Conservation (phyloP, 148 eudicot species). For the Fallopia convolvulus region DNA sequence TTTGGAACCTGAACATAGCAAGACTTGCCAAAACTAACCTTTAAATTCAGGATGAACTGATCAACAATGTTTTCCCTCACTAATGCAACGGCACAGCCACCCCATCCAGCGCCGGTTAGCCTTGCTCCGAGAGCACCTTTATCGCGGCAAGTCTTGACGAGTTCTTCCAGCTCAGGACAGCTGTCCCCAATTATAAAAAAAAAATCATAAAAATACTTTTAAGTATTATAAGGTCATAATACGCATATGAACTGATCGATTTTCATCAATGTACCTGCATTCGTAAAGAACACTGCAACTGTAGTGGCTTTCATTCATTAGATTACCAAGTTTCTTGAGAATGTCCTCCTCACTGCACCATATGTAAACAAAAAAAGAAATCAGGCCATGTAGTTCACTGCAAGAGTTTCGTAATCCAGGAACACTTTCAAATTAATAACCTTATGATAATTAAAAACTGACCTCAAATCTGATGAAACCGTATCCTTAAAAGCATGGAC, state of each 20-base stretch:
- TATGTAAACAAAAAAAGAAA: neutral
- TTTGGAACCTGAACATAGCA: neutral
- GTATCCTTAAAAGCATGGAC: constrained; percentile 89
- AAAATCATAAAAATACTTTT: neutral
- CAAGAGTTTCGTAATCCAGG: no score
- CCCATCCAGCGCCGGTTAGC: constrained; percentile 99
- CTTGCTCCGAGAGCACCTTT: constrained; percentile 88
- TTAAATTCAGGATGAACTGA: constrained; percentile 75
- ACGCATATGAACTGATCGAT: no score
- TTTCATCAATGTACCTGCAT: constrained; percentile 59
- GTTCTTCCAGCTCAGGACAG: constrained; percentile 92
- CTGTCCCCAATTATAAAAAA: constrained; percentile 18
- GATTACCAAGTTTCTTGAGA: constrained; percentile 88
- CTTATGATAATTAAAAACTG: constrained; percentile 11
- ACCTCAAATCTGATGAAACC: constrained; percentile 71
- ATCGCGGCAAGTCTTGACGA: constrained; percentile 58
- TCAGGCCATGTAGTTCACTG: neutral
- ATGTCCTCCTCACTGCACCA: constrained; percentile 75
- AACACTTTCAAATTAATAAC: no score
- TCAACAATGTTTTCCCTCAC: constrained; percentile 77
- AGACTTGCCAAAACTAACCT: constrained; percentile 33
- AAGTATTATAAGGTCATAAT: no score
- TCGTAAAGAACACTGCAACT: constrained; percentile 94
- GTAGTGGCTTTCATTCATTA: constrained; percentile 92
- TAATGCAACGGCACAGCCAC: constrained; percentile 86